Evolutionary conservation across 73 alveolate species (phyloP).

Genomic region (Blepharisma japonicum): DNA sequence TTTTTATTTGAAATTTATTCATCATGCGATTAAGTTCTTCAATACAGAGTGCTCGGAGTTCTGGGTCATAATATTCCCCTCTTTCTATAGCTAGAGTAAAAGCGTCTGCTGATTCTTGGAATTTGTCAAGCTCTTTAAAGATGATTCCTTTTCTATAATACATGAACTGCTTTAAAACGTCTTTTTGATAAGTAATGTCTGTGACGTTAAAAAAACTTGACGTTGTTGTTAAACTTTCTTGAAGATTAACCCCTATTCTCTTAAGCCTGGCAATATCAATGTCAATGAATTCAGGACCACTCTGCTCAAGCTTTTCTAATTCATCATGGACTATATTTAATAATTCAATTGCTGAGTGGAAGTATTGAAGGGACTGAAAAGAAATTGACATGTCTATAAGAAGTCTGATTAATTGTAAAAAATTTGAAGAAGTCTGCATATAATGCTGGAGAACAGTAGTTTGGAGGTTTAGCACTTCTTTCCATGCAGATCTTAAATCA

Average conservation of each 20-base stretch:
- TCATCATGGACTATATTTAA: conserved; percentile 16
- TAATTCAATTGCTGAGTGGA: conserved; percentile 9
- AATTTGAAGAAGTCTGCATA: neutral
- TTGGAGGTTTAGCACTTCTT: neutral
- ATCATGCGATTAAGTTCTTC: neutral
- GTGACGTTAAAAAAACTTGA: neutral
- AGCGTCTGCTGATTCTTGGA: neutral
- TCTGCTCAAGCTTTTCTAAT: neutral
- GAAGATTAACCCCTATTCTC: neutral
- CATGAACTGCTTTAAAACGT: neutral
- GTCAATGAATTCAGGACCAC: neutral
- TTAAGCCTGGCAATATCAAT: conserved; percentile 5
- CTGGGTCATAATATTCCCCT: conserved; percentile 20
- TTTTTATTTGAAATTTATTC: neutral
- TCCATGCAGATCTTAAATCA: conserved; percentile 4
- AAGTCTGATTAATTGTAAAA: neutral
- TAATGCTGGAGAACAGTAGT: neutral
- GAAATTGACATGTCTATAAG: conserved; percentile 5
- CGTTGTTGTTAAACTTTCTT: neutral
- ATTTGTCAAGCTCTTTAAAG: neutral
- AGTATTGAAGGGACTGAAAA: conserved; percentile 2
- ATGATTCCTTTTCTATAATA: neutral
- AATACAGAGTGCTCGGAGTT: neutral
- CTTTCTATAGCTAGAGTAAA: conserved; percentile 13
- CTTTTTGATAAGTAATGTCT: conserved; percentile 3